Evolutionary conservation across 1,284 basidiomycete species (phyloP).

Genomic region (Chondrostereum purpureum): DNA sequence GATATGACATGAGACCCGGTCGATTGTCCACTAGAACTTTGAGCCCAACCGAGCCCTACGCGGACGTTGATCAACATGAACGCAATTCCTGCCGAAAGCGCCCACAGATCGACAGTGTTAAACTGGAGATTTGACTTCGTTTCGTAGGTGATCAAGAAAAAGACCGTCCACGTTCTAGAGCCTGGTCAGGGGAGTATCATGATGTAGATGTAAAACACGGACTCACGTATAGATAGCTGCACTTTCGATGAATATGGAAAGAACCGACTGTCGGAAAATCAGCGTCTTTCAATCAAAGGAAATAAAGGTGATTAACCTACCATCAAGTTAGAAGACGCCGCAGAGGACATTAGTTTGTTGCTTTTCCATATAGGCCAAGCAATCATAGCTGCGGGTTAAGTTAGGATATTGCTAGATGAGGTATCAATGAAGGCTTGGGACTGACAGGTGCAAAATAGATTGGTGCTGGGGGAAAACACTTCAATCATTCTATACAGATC

Average conservation of each 20-base stretch:
- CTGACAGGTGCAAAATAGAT: constrained; percentile 11
- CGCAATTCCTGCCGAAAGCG: constrained; percentile 5
- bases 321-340: not conserved
- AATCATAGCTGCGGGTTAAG: constrained; percentile 7
- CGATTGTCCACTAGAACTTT: not conserved
- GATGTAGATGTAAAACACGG: not conserved
- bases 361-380: constrained; percentile 8
- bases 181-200: not conserved
- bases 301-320: not conserved
- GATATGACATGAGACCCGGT: not conserved
- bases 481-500: not conserved
- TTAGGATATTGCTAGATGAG: not conserved
- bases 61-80: constrained; percentile 7
- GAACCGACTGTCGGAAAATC: constrained; percentile 4
- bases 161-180: constrained; percentile 4
- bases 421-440: not conserved
- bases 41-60: constrained; percentile 1
- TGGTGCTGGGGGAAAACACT: constrained; percentile 7
- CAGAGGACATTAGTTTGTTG: not conserved
- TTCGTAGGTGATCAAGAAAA: constrained; percentile 2
- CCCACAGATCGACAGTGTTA: constrained; percentile 2
- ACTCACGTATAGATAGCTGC: constrained; percentile 11
- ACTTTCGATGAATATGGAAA: constrained; percentile 9
- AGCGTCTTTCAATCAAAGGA: not conserved
- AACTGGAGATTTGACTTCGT: constrained; percentile 2